Percentiles rank a stretch among this genome's conserved stretches.
These are phyloP conservation scores for Wickerhamiella vanderwaltii DNA, from an alignment of 805 yeast species.

Conservation along the genomic window DNA sequence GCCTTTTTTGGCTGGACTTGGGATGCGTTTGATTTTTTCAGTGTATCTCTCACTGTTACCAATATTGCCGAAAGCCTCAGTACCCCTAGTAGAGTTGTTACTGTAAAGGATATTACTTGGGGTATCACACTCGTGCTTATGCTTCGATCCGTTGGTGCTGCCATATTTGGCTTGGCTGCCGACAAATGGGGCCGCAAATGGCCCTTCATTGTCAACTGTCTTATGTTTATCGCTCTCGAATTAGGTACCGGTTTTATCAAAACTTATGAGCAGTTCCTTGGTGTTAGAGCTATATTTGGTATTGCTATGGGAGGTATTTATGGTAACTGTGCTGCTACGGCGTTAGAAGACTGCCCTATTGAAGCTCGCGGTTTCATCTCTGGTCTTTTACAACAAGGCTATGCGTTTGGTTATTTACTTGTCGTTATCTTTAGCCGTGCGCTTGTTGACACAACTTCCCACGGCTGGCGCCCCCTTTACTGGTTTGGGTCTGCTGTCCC, in stretches of 20 bases:
- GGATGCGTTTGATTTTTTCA: constrained; percentile 63
- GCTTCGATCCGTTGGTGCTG: constrained; percentile 62
- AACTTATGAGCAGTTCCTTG: constrained; percentile 47
- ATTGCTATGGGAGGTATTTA: constrained; percentile 61
- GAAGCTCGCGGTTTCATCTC: constrained; percentile 49
- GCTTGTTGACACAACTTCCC: constrained; percentile 34
- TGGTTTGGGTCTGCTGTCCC: constrained; percentile 69
- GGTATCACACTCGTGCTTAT: constrained; percentile 61
- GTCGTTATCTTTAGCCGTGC: constrained; percentile 59
- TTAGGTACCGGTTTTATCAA: constrained; percentile 33
- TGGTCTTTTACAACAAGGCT: constrained; percentile 73
- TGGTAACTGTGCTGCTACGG: constrained; percentile 53
- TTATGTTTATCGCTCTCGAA: constrained; percentile 43
- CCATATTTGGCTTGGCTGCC: constrained; percentile 48
- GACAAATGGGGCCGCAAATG: constrained; percentile 58
- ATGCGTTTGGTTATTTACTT: constrained; percentile 55
- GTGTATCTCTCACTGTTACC: constrained; percentile 44
- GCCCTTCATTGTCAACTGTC: constrained; percentile 45
- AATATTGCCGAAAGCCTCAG: constrained; percentile 40
- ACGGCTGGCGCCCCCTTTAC: constrained; percentile 58
- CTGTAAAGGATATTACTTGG: constrained; percentile 47
- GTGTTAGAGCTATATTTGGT: constrained; percentile 51
- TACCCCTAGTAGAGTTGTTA: background rate
- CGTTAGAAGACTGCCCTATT: constrained; percentile 52
- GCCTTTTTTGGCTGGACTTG: constrained; percentile 59